phyloP scores from a whole-genome alignment of 2,329 filamentous ascomycete genomes.

The Coniochaeta pulveracea region DNA sequence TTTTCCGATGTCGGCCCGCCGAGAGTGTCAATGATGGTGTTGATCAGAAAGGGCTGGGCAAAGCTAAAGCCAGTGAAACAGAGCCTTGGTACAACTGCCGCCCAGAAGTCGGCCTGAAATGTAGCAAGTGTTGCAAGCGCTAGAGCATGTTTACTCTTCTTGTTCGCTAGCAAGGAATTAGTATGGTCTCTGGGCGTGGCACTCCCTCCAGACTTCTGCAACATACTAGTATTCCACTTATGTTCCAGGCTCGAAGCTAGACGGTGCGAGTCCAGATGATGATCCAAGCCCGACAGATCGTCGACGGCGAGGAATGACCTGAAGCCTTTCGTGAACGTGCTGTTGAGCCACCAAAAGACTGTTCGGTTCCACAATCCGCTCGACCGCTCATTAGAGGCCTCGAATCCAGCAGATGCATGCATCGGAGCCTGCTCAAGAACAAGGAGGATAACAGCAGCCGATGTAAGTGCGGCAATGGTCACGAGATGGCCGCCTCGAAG shows the following conservation, averaged over 20 bases:
- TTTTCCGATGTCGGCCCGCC: background rate
- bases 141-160: slow-evolving; percentile 15
- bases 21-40: slow-evolving; percentile 4
- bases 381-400: slow-evolving; percentile 22
- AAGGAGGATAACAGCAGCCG: slow-evolving; percentile 17
- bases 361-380: slow-evolving; percentile 26
- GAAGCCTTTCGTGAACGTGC: slow-evolving; percentile 23
- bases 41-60: slow-evolving; percentile 10
- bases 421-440: slow-evolving; percentile 28
- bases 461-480: slow-evolving; percentile 22
- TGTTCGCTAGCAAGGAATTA: background rate
- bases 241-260: slow-evolving; percentile 12
- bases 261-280: slow-evolving; percentile 18
- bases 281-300: slow-evolving; percentile 23
- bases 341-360: slow-evolving; percentile 26
- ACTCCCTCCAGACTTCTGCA: slow-evolving; percentile 8
- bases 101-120: slow-evolving; percentile 10
- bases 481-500: slow-evolving; percentile 18
- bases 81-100: slow-evolving; percentile 7
- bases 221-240: slow-evolving; percentile 20
- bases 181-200: no score
- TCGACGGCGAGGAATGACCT: slow-evolving; percentile 19
- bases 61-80: slow-evolving; percentile 7
- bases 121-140: slow-evolving; percentile 16
- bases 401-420: slow-evolving; percentile 15